These are phyloP conservation scores for Lactifluus hygrophoroides DNA, from an alignment of 768 basidiomycete species.

Conservation along the genomic window DNA sequence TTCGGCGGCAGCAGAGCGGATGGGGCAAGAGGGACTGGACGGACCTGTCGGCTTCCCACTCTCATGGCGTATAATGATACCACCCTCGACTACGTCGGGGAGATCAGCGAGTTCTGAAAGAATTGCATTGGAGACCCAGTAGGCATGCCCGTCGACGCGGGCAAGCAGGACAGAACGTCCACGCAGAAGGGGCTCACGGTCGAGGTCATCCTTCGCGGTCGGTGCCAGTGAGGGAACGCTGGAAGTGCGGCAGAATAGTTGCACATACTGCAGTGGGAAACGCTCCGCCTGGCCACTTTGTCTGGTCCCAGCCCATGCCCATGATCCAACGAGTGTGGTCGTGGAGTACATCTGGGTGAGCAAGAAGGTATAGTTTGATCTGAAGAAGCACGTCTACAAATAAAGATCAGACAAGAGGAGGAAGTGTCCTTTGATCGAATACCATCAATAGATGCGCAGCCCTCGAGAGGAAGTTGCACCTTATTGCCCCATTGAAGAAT, in stretches of 20 bases:
- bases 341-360: slow-evolving; percentile 45
- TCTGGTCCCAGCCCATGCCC: slow-evolving; percentile 95
- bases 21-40: background rate
- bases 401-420: background rate
- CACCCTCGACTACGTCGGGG: slow-evolving; percentile 60
- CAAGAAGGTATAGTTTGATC: slow-evolving; percentile 49
- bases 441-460: slow-evolving; percentile 54
- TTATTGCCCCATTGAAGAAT: slow-evolving; percentile 67
- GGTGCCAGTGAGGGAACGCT: background rate
- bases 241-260: background rate
- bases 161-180: slow-evolving; percentile 64
- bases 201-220: slow-evolving; percentile 55
- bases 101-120: slow-evolving; percentile 55
- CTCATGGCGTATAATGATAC: slow-evolving; percentile 55
- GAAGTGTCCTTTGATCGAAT: background rate
- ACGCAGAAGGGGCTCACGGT: slow-evolving; percentile 54
- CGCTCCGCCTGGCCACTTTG: slow-evolving; percentile 43
- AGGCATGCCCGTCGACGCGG: slow-evolving; percentile 77
- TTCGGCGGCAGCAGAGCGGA: background rate
- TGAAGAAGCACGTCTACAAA: slow-evolving; percentile 51
- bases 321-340: slow-evolving; percentile 62
- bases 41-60: slow-evolving; percentile 62
- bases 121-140: slow-evolving; percentile 76
- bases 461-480: slow-evolving; percentile 54
- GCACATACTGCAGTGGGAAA: slow-evolving; percentile 66